Evolutionary conservation across 371 early-diverging fungal genomes (phyloP).

Genomic region (Sanchytrium tribonematis): DNA sequence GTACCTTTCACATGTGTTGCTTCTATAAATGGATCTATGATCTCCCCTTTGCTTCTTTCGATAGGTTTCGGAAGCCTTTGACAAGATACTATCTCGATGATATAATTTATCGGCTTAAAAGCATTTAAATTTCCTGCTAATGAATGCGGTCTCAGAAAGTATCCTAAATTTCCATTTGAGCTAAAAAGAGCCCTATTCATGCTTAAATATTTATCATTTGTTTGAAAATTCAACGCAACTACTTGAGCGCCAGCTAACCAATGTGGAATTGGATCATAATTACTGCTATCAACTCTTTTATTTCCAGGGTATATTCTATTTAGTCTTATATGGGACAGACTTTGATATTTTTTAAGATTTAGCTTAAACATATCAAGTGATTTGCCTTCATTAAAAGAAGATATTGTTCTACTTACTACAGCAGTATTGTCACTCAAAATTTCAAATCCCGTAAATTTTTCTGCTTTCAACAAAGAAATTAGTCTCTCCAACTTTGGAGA

Average conservation of each 20-base stretch:
- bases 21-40: conserved; percentile 27
- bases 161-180: conserved; percentile 32
- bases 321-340: not conserved
- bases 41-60: conserved; percentile 15
- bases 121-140: conserved; percentile 9
- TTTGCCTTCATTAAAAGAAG: not conserved
- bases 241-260: conserved; percentile 44
- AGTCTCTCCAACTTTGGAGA: not conserved
- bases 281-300: conserved; percentile 34
- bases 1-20: conserved; percentile 6
- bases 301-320: conserved; percentile 38
- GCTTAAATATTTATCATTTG: conserved; percentile 17
- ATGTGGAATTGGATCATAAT: conserved; percentile 39
- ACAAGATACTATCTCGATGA: conserved; percentile 22
- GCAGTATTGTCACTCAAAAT: not conserved
- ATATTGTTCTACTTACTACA: not conserved
- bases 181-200: conserved; percentile 41
- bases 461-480: not conserved
- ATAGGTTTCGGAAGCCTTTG: conserved; percentile 30
- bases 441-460: not conserved
- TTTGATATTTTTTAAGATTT: not conserved
- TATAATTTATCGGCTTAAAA: conserved; percentile 7
- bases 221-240: conserved; percentile 59
- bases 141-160: conserved; percentile 34
- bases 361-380: not conserved